A percentile compares a stretch with the other conserved stretches of the same genome.
Evolutionary conservation across 75 land plant genomes (phyloP).

Genomic region (Selaginella tamariscina): DNA sequence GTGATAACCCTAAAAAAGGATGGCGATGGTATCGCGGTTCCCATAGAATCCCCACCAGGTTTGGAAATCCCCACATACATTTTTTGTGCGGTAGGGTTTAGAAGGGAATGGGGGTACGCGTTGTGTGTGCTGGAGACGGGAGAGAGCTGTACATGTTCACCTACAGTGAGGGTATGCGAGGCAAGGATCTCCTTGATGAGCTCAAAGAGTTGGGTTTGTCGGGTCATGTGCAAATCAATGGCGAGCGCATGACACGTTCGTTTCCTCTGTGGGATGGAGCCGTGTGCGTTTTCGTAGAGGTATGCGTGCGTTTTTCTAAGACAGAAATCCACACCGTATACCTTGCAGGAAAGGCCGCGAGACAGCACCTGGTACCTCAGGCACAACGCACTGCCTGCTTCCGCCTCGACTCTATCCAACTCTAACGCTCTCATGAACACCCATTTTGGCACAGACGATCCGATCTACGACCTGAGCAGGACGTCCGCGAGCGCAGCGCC

Average conservation of each 20-base stretch:
- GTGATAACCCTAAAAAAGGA: too few relatives aligned
- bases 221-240: conserved; percentile 3
- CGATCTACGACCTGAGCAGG: conserved; percentile 4
- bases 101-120: conserved; percentile 1
- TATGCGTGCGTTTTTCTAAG: neutral
- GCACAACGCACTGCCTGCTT: neutral
- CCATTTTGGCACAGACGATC: neutral
- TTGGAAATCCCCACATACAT: too few relatives aligned
- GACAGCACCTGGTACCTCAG: conserved; percentile 1
- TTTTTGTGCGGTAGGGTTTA: too few relatives aligned
- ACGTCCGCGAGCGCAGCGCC: conserved; percentile 2
- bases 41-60: too few relatives aligned
- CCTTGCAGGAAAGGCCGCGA: neutral
- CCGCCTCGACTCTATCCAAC: conserved; percentile 2
- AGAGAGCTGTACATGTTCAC: neutral
- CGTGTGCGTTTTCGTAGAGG: neutral
- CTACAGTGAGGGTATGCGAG: neutral
- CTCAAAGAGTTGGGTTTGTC: neutral
- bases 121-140: neutral
- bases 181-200: conserved; percentile 3
- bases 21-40: too few relatives aligned
- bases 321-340: neutral
- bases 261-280: conserved; percentile 1
- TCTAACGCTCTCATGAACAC: neutral
- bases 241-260: neutral